A percentile compares a stretch with the other conserved stretches of the same genome.
Evolutionary conservation across 2,329 filamentous ascomycete species (phyloP).

Genomic region (Acrocalymma vagum): DNA sequence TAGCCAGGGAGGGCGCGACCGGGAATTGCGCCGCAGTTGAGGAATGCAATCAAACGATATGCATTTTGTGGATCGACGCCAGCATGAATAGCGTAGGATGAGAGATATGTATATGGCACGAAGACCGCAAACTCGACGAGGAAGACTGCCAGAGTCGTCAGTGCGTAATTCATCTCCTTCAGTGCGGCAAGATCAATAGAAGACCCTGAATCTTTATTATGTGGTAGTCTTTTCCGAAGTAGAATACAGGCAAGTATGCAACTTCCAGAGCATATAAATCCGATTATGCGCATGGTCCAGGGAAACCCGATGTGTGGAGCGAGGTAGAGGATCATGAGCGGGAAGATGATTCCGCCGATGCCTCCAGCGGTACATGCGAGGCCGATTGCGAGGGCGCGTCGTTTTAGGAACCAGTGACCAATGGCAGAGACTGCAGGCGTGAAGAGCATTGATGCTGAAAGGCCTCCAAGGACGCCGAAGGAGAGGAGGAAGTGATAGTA

Average conservation of each 20-base stretch:
- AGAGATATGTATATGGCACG: conserved; percentile 62
- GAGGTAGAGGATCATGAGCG: conserved; percentile 62
- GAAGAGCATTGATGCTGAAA: conserved; percentile 50
- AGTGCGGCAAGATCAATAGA: conserved; percentile 45
- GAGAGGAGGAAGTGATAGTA: conserved; percentile 56
- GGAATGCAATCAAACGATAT: conserved; percentile 52
- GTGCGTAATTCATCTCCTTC: conserved; percentile 29
- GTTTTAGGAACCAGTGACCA: conserved; percentile 52
- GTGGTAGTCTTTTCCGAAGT: conserved; percentile 59
- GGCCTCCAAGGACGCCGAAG: conserved; percentile 53
- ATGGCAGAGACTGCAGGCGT: conserved; percentile 48
- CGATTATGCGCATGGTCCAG: conserved; percentile 69
- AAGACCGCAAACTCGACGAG: conserved; percentile 70
- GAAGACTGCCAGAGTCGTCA: conserved; percentile 32
- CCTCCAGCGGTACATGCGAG: conserved; percentile 51
- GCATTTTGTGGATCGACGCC: conserved; percentile 20
- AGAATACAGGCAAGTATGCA: conserved; percentile 37
- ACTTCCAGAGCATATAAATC: conserved; percentile 62
- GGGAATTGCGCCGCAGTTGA: conserved; percentile 57
- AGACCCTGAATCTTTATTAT: conserved; percentile 40
- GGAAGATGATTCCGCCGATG: conserved; percentile 60
- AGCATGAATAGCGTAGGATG: conserved; percentile 54
- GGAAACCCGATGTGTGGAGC: conserved; percentile 65
- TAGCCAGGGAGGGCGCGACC: conserved; percentile 65
- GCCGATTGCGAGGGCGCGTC: conserved; percentile 50